A percentile compares a stretch with the other conserved stretches of the same genome.
Evolutionary conservation across 805 yeast species (phyloP).

Genomic region (Candida namnaoensis): DNA sequence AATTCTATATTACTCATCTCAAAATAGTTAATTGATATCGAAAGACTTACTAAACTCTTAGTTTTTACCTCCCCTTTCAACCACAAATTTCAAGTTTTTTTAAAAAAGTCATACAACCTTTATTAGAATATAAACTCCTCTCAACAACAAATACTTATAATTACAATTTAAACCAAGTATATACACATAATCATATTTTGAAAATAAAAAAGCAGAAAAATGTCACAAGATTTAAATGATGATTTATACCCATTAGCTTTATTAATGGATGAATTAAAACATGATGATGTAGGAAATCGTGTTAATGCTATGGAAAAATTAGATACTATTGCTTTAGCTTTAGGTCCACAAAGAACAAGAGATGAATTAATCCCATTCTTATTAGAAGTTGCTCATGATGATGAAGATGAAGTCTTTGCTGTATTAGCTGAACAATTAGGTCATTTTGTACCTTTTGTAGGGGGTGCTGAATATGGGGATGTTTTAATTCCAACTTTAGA

Average conservation of each 20-base stretch:
- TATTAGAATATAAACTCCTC: too few species aligned
- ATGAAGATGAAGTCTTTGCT: constrained; percentile 96
- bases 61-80: too few species aligned
- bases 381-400: constrained; percentile 82
- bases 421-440: constrained; percentile 89
- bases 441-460: constrained; percentile 78
- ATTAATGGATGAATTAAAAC: constrained; percentile 93
- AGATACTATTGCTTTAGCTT: constrained; percentile 89
- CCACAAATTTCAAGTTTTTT: too few species aligned
- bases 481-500: constrained; percentile 57
- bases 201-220: not conserved
- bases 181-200: too few species aligned
- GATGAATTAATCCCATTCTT: constrained; percentile 85
- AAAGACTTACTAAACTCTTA: too few species aligned
- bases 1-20: too few species aligned
- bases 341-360: constrained; percentile 90
- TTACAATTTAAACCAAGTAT: too few species aligned
- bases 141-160: too few species aligned
- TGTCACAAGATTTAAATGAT: constrained; percentile 14
- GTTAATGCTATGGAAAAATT: constrained; percentile 91
- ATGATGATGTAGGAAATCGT: constrained; percentile 90
- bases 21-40: too few species aligned
- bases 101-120: too few species aligned
- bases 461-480: constrained; percentile 65
- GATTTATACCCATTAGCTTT: constrained; percentile 88